Conservation (phyloP, 148 eudicot genomes). For the Camellia sinensis region DNA sequence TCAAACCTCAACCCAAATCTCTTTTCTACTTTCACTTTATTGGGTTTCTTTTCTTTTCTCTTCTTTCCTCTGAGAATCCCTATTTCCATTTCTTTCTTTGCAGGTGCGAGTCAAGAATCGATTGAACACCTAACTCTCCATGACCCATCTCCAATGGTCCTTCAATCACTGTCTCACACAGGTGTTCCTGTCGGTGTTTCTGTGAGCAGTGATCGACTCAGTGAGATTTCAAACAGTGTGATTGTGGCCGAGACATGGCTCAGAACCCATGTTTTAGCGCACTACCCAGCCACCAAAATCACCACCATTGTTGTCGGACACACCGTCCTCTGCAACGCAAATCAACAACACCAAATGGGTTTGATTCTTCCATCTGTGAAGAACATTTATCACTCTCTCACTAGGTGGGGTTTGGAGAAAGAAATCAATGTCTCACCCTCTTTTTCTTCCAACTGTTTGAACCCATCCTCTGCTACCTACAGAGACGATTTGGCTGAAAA, state of each 20-base stretch:
- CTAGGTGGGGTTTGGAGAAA: slow-evolving; percentile 72
- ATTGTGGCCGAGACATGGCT: slow-evolving; percentile 73
- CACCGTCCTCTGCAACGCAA: slow-evolving; percentile 46
- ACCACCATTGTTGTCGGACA: slow-evolving; percentile 72
- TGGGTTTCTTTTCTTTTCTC: neutral
- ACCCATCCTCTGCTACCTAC: slow-evolving; percentile 20
- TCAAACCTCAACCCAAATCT: neutral
- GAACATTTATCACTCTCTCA: slow-evolving; percentile 65
- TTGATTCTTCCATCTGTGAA: slow-evolving; percentile 45
- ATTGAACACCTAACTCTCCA: slow-evolving; percentile 38
- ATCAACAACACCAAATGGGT: slow-evolving; percentile 17
- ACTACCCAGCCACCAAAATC: slow-evolving; percentile 58
- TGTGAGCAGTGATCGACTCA: slow-evolving; percentile 37
- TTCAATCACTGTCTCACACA: slow-evolving; percentile 11
- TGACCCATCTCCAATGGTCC: slow-evolving; percentile 21
- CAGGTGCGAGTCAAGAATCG: slow-evolving; percentile 45
- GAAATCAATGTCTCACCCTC: slow-evolving; percentile 69
- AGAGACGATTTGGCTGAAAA: slow-evolving; percentile 19
- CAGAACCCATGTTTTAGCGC: slow-evolving; percentile 43
- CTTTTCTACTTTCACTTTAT: neutral
- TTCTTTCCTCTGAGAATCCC: neutral
- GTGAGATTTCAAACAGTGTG: slow-evolving; percentile 49
- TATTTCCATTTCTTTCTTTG: slow-evolving; percentile 3
- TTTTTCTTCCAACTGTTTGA: slow-evolving; percentile 52
- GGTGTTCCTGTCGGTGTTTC: slow-evolving; percentile 38